Base-by-base conservation (phyloP, 257 asterid genomes). In the Fraxinus excelsior region DNA sequence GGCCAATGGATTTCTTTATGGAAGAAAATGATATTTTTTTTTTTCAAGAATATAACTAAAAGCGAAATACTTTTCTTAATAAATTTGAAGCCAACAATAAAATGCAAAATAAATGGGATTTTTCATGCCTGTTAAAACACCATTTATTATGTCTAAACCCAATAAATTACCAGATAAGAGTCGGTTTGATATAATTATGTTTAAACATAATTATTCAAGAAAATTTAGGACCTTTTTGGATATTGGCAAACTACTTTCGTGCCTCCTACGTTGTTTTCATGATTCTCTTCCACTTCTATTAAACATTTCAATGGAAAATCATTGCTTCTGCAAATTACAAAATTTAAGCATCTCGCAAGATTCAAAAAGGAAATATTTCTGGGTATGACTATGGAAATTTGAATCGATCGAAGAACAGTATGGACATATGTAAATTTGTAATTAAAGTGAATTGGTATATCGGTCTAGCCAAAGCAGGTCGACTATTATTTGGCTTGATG, bases 151-250 rank as follows among this genome's bases (percentile, higher is more conserved):
- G 62, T 51, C 62, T 18, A 51, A 14, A 16, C 25, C 62, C 62
- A 51, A 18, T 1, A 51, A 19, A 51, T 51, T 51, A 51, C 23
- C 18, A 51, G 62, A 51, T 51, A 51, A 51, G 62, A 18, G 1
- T 23, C 25, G 2, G 5, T 18, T 51, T 18, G 25, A 51, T 51
- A 51, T 51, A 6, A 51, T 51, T 51, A 18, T 51, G 62, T 51
- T 16, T 4, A 18, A 18, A 51, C 23, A 51, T 5, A 51, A 51
- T 16, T 14, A 51, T 51, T 19, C 10, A 51, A 19, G 62, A 51
- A 51, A 51, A 74, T 42, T 74, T 71, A 72, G 83, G 85, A 72
- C 82, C 85, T 78, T 38, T 58, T 75, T 81, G 81, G 56, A 14
- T 1, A 19, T 51, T 51, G 62, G 25, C 21, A 14, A 25, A 51